Conservation (phyloP, 140 eudicot species). For the Oenanthe javanica region DNA sequence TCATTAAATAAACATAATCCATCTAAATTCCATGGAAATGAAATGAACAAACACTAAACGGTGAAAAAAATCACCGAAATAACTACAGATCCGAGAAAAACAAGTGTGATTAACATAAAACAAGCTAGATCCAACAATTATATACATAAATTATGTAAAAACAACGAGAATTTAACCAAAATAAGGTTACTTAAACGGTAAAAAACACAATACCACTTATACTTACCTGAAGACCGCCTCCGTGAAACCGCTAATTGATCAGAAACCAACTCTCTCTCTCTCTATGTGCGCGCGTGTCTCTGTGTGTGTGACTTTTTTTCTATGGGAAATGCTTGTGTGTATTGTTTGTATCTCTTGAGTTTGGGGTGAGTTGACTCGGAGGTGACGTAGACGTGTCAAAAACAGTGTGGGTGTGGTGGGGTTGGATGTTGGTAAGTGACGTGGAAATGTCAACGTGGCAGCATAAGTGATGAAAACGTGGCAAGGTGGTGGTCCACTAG, state of each 20-base stretch:
- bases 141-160: not conserved
- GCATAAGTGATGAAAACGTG: not conserved
- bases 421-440: not conserved
- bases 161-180: not conserved
- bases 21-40: not conserved
- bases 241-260: slow-evolving; percentile 8
- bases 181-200: not conserved
- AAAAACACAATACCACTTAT: not conserved
- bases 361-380: not conserved
- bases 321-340: not conserved
- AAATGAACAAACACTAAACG: not conserved
- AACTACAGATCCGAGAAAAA: slow-evolving; percentile 18
- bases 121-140: slow-evolving; percentile 20
- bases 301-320: not conserved
- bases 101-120: slow-evolving; percentile 1
- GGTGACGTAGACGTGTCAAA: not conserved
- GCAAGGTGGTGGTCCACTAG: not conserved
- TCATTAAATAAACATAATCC: not conserved
- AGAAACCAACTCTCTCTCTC: not conserved
- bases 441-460: slow-evolving; percentile 1
- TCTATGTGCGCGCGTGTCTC: not conserved
- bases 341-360: not conserved
- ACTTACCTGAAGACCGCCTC: slow-evolving; percentile 6
- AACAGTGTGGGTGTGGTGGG: not conserved
- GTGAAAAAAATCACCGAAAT: not conserved